Conservation (phyloP, 495 filamentous ascomycete species). For the Talaromyces proteolyticus region DNA sequence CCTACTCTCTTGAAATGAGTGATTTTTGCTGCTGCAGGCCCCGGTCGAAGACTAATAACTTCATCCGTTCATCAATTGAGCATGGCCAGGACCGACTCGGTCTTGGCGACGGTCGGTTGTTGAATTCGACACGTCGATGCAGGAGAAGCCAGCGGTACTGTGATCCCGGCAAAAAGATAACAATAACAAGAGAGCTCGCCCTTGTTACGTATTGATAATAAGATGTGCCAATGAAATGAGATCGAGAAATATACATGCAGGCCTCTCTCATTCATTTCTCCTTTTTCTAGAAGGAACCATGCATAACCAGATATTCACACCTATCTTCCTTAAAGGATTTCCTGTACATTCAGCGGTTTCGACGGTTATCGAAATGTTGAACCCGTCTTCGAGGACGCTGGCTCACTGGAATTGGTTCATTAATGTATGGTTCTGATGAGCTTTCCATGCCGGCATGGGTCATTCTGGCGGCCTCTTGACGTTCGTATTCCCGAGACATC, state of each 20-base stretch:
- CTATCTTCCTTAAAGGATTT: not conserved
- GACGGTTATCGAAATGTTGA: conserved; percentile 21
- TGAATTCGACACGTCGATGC: too few species aligned
- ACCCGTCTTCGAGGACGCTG: conserved; percentile 24
- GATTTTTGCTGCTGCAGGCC: not conserved
- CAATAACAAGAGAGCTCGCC: not conserved
- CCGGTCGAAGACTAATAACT: not conserved
- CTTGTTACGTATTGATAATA: not conserved
- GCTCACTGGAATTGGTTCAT: conserved; percentile 40
- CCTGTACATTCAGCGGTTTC: conserved; percentile 16
- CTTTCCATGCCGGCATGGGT: conserved; percentile 16
- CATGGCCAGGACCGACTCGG: not conserved
- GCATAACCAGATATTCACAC: too few species aligned
- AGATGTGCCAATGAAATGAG: not conserved
- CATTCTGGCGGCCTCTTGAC: conserved; percentile 46
- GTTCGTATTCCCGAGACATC: conserved; percentile 48
- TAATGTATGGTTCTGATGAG: conserved; percentile 43
- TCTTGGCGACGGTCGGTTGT: not conserved
- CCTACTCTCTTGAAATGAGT: not conserved
- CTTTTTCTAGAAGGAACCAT: too few species aligned
- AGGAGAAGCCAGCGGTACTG: conserved; percentile 1
- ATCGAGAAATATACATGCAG: not conserved
- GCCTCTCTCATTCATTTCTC: not conserved
- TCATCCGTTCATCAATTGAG: too few species aligned
- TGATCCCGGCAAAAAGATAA: conserved; percentile 4